phyloP scores from a whole-genome alignment of 129 eudicot genomes.

The Heracleum sosnowskyi region DNA sequence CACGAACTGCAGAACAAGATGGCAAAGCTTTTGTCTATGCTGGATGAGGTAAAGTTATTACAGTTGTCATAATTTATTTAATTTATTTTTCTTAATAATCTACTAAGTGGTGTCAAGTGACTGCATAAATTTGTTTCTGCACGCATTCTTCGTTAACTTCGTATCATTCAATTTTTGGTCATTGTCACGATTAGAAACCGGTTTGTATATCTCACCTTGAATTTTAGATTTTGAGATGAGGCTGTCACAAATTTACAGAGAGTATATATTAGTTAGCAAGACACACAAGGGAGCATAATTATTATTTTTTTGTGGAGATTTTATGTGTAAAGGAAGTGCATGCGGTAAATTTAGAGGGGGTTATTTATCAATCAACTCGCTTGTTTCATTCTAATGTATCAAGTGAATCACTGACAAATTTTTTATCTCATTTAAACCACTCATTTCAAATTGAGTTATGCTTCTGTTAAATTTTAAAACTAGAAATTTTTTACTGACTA shows the following conservation, averaged over 20 bases:
- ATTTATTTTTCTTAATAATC: background rate
- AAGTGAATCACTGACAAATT: too few relatives aligned
- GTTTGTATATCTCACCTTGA: background rate
- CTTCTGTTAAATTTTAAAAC: too few relatives aligned
- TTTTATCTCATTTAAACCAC: too few relatives aligned
- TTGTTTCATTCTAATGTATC: too few relatives aligned
- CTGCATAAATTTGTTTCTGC: background rate
- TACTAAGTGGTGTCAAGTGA: background rate
- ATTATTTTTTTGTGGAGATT: background rate
- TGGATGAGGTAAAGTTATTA: constrained; percentile 57
- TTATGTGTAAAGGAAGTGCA: background rate
- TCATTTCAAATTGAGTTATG: too few relatives aligned
- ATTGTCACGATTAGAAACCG: background rate
- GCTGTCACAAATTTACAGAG: background rate
- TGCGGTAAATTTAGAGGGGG: background rate
- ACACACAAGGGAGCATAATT: background rate
- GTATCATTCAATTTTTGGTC: background rate
- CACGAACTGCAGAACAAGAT: constrained; percentile 67
- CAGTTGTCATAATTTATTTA: background rate
- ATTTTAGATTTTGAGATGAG: background rate
- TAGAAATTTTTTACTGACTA: too few relatives aligned
- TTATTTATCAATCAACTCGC: too few relatives aligned
- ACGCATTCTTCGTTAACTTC: background rate
- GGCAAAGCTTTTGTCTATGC: constrained; percentile 73
- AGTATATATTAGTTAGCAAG: background rate